Percentiles rank a stretch among this genome's conserved stretches.
phyloP scores from a whole-genome alignment of 2,329 filamentous ascomycete genomes.

The Fragosphaeria purpurea region DNA sequence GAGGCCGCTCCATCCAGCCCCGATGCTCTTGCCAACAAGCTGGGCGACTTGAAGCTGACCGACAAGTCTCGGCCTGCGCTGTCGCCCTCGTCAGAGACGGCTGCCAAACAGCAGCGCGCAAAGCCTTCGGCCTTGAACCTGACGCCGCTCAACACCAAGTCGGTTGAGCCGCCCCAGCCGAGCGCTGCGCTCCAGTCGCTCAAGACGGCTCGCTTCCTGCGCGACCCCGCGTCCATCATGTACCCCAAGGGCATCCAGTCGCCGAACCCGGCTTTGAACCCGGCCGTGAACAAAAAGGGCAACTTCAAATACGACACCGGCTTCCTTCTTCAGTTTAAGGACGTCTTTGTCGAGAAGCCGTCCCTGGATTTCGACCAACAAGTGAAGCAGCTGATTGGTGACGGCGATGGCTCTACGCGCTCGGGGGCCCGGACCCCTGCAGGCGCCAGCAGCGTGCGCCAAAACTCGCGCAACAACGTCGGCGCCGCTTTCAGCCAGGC shows the following conservation, averaged over 20 bases:
- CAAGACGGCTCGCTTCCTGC: constrained; percentile 81
- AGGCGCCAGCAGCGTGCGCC: constrained; percentile 32
- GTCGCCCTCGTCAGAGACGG: constrained; percentile 23
- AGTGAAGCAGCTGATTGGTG: constrained; percentile 78
- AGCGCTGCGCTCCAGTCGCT: constrained; percentile 89
- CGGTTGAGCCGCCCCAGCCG: constrained; percentile 82
- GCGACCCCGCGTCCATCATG: constrained; percentile 60
- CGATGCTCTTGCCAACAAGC: constrained; percentile 37
- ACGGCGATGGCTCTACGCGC: constrained; percentile 51
- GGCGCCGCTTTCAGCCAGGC: constrained; percentile 14
- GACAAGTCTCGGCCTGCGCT: constrained; percentile 20
- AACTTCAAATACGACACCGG: constrained; percentile 91
- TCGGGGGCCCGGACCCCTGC: constrained; percentile 51
- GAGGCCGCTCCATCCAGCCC: constrained; percentile 30
- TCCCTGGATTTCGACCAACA: constrained; percentile 87
- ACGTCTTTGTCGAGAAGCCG: constrained; percentile 92
- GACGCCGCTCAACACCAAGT: constrained; percentile 67
- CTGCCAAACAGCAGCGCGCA: constrained; percentile 49
- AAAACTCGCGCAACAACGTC: constrained; percentile 28
- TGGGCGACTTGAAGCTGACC: constrained; percentile 39
- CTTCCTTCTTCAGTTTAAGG: constrained; percentile 93
- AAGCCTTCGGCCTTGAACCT: constrained; percentile 89
- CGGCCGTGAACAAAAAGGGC: constrained; percentile 66
- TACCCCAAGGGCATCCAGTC: constrained; percentile 81
- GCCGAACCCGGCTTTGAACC: constrained; percentile 85